Evolutionary conservation across 164 flowering plant genomes (phyloP), one percentile per base, ranked within the genome.

Genomic region (Liquidambar formosana): DNA sequence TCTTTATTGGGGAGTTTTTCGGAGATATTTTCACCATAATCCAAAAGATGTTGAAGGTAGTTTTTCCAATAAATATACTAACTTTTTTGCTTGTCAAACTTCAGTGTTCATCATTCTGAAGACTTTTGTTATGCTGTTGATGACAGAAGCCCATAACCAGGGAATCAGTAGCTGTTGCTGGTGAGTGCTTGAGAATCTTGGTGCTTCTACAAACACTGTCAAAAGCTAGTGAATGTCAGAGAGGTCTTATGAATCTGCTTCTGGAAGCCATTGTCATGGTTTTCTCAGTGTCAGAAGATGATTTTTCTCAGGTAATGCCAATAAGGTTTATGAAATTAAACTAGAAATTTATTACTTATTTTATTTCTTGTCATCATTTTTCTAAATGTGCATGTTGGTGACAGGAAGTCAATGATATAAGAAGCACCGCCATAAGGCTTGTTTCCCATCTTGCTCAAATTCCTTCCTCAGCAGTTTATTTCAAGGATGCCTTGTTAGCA

Each of bases 371-470:
- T 63, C 51, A 46, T 28, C 43, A 18, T 8, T 62, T 43, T 12
- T 54, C 25, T 64, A 33, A 67, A 52, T 61, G 19, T 54, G 1
- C 25, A 10, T 57, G 57, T 59, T 21, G 1, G 63, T 76, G 59
- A 57, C 86, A 95, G 99, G 97, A 89, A 77, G 72, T 79, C 64
- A 67, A 33, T 64, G 97, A 89, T 49, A 66, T 96, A 44, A 86
- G 85, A 78, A 82, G 71, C 69, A 81, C 79, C 5, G 85, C 93
- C 13, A 46, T 87, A 63, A 83, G 67, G 77, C 83, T 93, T 77
- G 97, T 96, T 66, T 82, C 97, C 75, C 95, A 88, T 79, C 82
- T 93, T 77, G 97, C 94, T 76, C 97, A 93, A 79, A 73, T 83
- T 65, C 89, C 97, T 77, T 83, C 91, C 45, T 86, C 91, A 12